Conservation (phyloP, 345 rosid genomes). For the Pelargonium nanum region DNA sequence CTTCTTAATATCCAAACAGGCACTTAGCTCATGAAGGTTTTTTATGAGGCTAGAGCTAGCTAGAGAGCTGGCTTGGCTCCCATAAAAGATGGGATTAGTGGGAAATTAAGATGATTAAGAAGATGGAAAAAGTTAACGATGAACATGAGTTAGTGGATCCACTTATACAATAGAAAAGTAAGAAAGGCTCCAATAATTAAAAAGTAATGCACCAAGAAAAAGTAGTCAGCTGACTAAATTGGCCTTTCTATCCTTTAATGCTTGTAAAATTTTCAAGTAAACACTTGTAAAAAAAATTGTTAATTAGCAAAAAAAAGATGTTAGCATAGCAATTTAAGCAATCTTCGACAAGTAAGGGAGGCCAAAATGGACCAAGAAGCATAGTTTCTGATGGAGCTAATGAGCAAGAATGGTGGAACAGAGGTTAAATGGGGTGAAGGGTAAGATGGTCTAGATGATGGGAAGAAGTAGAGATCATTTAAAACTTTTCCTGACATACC, state of each 20-base stretch:
- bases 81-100: slow-evolving; percentile 19
- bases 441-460: slow-evolving; percentile 15
- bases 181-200: slow-evolving; percentile 18
- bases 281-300: too few relatives aligned
- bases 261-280: too few relatives aligned
- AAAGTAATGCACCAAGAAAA: slow-evolving; percentile 18
- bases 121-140: slow-evolving; percentile 12
- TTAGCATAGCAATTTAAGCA: too few relatives aligned
- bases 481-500: slow-evolving; percentile 15
- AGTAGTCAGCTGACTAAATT: not conserved
- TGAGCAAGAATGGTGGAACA: too few relatives aligned
- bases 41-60: too few relatives aligned
- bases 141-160: slow-evolving; percentile 37
- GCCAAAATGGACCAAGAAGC: too few relatives aligned
- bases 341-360: too few relatives aligned
- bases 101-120: slow-evolving; percentile 16
- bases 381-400: too few relatives aligned
- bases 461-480: slow-evolving; percentile 12
- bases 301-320: too few relatives aligned
- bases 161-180: slow-evolving; percentile 15
- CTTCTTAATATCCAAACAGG: too few relatives aligned
- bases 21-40: too few relatives aligned
- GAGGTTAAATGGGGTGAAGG: slow-evolving; percentile 6
- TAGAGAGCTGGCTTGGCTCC: not conserved
- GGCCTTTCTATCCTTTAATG: slow-evolving; percentile 1